phyloP scores from a whole-genome alignment of 805 yeast species.

The Suhomyces sp. region DNA sequence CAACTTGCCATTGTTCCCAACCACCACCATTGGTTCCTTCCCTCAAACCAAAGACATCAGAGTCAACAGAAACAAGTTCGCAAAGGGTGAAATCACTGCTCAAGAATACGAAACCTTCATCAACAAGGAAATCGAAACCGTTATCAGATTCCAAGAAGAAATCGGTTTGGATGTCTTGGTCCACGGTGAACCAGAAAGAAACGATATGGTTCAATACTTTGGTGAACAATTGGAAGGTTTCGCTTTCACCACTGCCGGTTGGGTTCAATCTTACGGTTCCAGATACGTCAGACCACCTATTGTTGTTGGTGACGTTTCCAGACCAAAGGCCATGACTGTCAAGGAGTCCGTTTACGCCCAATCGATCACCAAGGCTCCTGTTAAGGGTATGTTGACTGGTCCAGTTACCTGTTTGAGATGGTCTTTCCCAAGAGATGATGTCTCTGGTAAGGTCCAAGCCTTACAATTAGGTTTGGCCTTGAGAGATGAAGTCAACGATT shows the following conservation, averaged over 20 bases:
- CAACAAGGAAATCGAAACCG: constrained; percentile 92
- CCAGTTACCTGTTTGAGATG: constrained; percentile 99
- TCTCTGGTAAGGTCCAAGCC: constrained; percentile 89
- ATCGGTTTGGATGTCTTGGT: constrained; percentile 97
- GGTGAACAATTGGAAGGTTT: constrained; percentile 99
- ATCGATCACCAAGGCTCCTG: constrained; percentile 90
- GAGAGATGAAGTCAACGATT: constrained; percentile 97
- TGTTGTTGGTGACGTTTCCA: constrained; percentile 97
- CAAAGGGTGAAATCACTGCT: constrained; percentile 93
- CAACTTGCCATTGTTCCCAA: constrained; percentile 98
- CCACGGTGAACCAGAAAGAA: constrained; percentile 99
- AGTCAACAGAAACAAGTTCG: constrained; percentile 95
- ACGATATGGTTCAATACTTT: constrained; percentile 99
- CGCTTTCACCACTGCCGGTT: constrained; percentile 97
- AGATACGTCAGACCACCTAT: constrained; percentile 99
- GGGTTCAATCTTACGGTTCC: constrained; percentile 99
- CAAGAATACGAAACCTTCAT: constrained; percentile 96
- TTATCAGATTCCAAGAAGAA: constrained; percentile 98
- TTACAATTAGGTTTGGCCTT: constrained; percentile 95
- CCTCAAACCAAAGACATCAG: constrained; percentile 99
- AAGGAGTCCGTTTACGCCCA: constrained; percentile 99
- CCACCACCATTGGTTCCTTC: constrained; percentile 99
- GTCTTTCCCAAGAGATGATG: constrained; percentile 99
- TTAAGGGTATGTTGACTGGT: constrained; percentile 99
- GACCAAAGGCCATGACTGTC: constrained; percentile 98